Percentiles rank a stretch among this genome's conserved stretches.
phyloP scores from a whole-genome alignment of 2,329 filamentous ascomycete species.

The Diaporthe ampelina region DNA sequence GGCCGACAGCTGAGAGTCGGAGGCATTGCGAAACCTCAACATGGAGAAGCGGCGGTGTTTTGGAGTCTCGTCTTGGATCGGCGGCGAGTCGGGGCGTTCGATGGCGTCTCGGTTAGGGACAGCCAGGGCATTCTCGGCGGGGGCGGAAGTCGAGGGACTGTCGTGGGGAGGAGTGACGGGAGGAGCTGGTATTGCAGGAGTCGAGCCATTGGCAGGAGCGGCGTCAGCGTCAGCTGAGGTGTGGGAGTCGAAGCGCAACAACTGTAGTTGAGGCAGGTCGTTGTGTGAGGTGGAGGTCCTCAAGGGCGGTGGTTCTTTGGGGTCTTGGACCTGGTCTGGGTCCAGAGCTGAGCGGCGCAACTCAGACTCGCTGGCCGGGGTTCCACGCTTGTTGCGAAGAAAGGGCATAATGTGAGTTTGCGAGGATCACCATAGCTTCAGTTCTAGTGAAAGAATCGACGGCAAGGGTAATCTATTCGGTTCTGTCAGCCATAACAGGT shows the following conservation, averaged over 20 bases:
- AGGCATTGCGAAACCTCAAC: slow-evolving; percentile 90
- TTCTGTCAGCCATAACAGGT: slow-evolving; percentile 34
- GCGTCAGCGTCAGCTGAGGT: slow-evolving; percentile 45
- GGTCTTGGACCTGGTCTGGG: slow-evolving; percentile 47
- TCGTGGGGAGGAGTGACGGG: slow-evolving; percentile 50
- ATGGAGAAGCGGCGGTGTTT: slow-evolving; percentile 76
- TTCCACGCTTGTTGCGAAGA: slow-evolving; percentile 70
- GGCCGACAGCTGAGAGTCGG: slow-evolving; percentile 87
- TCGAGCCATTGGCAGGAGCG: slow-evolving; percentile 40
- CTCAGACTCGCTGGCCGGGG: slow-evolving; percentile 70
- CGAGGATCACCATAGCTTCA: slow-evolving; percentile 41
- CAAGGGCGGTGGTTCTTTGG: slow-evolving; percentile 45
- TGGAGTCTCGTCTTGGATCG: slow-evolving; percentile 66
- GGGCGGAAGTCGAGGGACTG: slow-evolving; percentile 47
- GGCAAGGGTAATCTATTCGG: slow-evolving; percentile 37
- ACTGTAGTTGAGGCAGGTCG: slow-evolving; percentile 37
- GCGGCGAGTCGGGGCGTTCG: slow-evolving; percentile 61
- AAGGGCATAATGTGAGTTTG: slow-evolving; percentile 65
- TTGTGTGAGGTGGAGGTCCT: slow-evolving; percentile 38
- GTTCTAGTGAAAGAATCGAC: slow-evolving; percentile 10
- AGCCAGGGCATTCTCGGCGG: slow-evolving; percentile 44
- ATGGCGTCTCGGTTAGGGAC: slow-evolving; percentile 43
- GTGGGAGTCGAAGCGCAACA: slow-evolving; percentile 45
- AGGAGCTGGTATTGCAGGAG: slow-evolving; percentile 47
- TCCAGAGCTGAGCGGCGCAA: slow-evolving; percentile 67